Evolutionary conservation across 1,284 basidiomycete species (phyloP).

Genomic region (Pholiota adiposa): DNA sequence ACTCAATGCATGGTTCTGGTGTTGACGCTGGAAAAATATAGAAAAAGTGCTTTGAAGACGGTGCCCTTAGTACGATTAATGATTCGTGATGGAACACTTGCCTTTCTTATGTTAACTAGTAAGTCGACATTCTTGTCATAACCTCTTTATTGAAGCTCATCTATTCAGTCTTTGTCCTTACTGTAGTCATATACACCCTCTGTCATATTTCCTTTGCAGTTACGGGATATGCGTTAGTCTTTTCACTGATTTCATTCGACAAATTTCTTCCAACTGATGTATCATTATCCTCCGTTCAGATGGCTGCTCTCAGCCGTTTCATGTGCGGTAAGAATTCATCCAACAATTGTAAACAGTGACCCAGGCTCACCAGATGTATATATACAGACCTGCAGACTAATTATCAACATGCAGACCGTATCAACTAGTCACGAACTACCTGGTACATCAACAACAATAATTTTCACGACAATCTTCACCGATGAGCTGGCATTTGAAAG

Average conservation of each 20-base stretch:
- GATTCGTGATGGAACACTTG: constrained; percentile 27
- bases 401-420: constrained; percentile 32
- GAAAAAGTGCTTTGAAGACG: constrained; percentile 20
- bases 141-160: neutral
- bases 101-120: constrained; percentile 25
- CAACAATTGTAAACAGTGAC: neutral
- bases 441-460: constrained; percentile 21
- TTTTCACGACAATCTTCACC: constrained; percentile 31
- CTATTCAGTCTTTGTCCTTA: constrained; percentile 25
- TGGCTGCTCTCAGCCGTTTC: constrained; percentile 31
- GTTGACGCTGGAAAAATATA: constrained; percentile 24
- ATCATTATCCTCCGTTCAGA: constrained; percentile 7
- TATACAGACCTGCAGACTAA: constrained; percentile 32
- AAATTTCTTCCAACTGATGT: neutral
- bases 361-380: too few relatives aligned
- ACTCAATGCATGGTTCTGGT: constrained; percentile 23
- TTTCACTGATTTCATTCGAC: neutral
- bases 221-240: constrained; percentile 29
- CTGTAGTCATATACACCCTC: constrained; percentile 27
- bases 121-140: constrained; percentile 5
- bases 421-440: constrained; percentile 12
- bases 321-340: constrained; percentile 22
- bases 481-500: constrained; percentile 18
- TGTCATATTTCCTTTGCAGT: constrained; percentile 23
- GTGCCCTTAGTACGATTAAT: constrained; percentile 26